Conservation (phyloP, 1,139 yeast genomes). For the Pneumocystis canis region DNA sequence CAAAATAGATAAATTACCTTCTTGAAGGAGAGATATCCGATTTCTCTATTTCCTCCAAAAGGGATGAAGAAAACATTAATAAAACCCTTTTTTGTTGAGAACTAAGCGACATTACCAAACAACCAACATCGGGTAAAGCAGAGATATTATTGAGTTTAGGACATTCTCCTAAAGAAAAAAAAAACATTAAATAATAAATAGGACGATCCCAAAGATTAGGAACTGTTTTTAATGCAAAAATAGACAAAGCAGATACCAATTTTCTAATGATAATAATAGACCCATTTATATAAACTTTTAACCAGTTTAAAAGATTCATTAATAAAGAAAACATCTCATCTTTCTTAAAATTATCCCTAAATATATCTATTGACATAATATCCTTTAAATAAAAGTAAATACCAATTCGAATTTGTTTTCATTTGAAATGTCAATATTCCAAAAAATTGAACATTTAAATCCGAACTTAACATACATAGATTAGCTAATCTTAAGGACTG, state of each 20-base stretch:
- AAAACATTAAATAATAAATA: not conserved
- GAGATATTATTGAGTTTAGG: not conserved
- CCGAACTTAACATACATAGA: not conserved
- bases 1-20: not conserved
- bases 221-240: not conserved
- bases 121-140: not conserved
- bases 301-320: not conserved
- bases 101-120: not conserved
- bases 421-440: not conserved
- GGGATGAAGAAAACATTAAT: not conserved
- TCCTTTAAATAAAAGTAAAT: not conserved
- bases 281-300: not conserved
- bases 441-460: not conserved
- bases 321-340: not conserved
- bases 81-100: not conserved
- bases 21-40: not conserved
- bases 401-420: not conserved
- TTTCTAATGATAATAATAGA: not conserved
- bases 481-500: not conserved
- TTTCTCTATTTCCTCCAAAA: not conserved
- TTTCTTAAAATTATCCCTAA: not conserved
- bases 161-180: not conserved
- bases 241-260: not conserved
- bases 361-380: not conserved
- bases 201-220: not conserved